Conservation (phyloP, 2,329 filamentous ascomycete species). For the Scorias spongiosa region DNA sequence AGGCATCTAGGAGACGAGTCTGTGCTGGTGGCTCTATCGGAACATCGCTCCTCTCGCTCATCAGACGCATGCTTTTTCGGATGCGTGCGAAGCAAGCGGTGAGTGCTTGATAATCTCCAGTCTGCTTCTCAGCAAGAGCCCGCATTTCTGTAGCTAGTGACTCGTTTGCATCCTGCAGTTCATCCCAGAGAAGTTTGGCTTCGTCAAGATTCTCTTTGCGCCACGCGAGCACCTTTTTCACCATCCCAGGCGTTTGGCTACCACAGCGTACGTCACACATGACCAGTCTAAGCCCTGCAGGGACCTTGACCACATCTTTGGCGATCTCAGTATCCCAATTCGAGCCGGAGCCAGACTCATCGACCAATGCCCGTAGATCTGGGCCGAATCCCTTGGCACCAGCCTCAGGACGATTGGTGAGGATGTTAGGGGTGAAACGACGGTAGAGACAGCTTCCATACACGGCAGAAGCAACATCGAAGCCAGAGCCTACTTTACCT, state of each 20-base stretch:
- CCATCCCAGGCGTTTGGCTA: constrained; percentile 87
- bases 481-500: constrained; percentile 90
- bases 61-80: constrained; percentile 51
- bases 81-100: constrained; percentile 36
- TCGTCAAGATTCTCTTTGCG: constrained; percentile 45
- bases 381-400: constrained; percentile 51
- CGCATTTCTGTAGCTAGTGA: constrained; percentile 50
- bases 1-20: constrained; percentile 66
- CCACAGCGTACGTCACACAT: constrained; percentile 97
- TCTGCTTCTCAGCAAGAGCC: constrained; percentile 31
- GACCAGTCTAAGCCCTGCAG: constrained; percentile 57
- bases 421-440: constrained; percentile 71
- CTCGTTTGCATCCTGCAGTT: constrained; percentile 61
- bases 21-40: constrained; percentile 82
- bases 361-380: constrained; percentile 49
- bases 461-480: constrained; percentile 85
- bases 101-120: constrained; percentile 32
- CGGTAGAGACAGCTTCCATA: constrained; percentile 84
- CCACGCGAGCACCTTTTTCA: constrained; percentile 81
- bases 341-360: constrained; percentile 32
- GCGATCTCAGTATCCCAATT: constrained; percentile 69
- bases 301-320: constrained; percentile 56
- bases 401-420: constrained; percentile 51
- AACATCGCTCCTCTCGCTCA: constrained; percentile 60
- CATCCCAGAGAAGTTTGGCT: constrained; percentile 58